Evolutionary conservation across 2,329 filamentous ascomycete genomes (phyloP), one percentile per base, ranked within the genome.

Genomic region (Talaromyces sp.): DNA sequence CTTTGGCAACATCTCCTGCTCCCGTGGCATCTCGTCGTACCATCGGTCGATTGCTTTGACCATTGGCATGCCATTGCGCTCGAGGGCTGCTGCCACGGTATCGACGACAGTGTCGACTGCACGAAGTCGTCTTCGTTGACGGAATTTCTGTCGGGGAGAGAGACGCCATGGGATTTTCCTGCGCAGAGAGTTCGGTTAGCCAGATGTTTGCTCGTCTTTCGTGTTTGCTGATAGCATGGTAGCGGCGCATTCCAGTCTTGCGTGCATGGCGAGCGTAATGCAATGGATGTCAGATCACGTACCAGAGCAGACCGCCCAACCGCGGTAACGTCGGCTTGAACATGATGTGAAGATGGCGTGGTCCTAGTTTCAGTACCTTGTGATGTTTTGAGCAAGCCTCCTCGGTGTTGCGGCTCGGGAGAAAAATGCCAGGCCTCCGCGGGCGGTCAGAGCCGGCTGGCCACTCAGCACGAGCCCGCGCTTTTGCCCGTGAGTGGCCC

Each of bases 161-260:
- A 99, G 87, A 65, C 95, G 89, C 93, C 93, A 99, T 69, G 95
- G 95, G 70, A 90, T 92, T 87, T 99, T 99, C 95, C 91, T 87
- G 69, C 68, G 82, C 57, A 40, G 55, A 47, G 62, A 34, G 65
- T 60, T 62, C 60, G 62, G 40, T 61, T 59, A 63, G 67, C 40
- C 28, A 27, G 18, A 68, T 62, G 65, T 63, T 59, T 23, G 23
- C 23, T 42, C 42, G 16, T 18, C 1, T 9, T 44, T 44, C 14
- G 31, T 57, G 34, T 18, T 30, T 31, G 12, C n/a, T 2, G 23
- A 8, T 56, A 16, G 34, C 23, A 47, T 8, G 8, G n/a, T 36
- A 56, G 5, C 56, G 16, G 56, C 14, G 14, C 14, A 56, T 27
- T 47, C 10, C 10, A 18, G 10, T 10, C 8, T 18, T 47, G 55